Evolutionary conservation across 176 grass and related monocot genomes (phyloP).

Genomic region (Rhynchospora tenuis): DNA sequence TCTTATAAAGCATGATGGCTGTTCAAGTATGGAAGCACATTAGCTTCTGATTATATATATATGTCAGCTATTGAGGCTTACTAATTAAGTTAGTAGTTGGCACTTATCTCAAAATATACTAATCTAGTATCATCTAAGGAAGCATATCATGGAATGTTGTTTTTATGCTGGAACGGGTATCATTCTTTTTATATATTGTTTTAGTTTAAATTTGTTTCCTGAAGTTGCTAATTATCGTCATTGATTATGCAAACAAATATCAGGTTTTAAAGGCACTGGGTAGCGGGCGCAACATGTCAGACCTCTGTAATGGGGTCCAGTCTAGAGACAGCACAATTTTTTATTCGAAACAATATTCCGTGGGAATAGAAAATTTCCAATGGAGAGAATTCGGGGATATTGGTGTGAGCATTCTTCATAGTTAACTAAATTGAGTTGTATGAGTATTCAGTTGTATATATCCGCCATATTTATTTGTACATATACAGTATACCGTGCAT

Average conservation of each 20-base stretch:
- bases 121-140: background rate
- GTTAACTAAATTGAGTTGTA: background rate
- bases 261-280: conserved; percentile 18
- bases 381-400: background rate
- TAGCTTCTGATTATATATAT: background rate
- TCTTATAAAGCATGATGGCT: background rate
- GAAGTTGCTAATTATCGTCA: background rate
- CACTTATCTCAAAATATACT: background rate
- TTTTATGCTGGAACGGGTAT: background rate
- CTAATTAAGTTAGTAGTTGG: background rate
- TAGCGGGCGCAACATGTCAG: background rate
- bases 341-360: conserved; percentile 16
- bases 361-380: conserved; percentile 11
- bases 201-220: background rate
- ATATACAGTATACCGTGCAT: background rate
- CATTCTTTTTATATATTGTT: background rate
- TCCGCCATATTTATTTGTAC: background rate
- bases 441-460: background rate
- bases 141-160: background rate
- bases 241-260: background rate
- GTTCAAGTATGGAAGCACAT: background rate
- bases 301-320: conserved; percentile 11
- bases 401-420: background rate
- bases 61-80: too few relatives aligned
- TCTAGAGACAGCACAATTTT: conserved; percentile 12